Conservation (phyloP, 176 grass and related monocot genomes). For the Juncus effusus region DNA sequence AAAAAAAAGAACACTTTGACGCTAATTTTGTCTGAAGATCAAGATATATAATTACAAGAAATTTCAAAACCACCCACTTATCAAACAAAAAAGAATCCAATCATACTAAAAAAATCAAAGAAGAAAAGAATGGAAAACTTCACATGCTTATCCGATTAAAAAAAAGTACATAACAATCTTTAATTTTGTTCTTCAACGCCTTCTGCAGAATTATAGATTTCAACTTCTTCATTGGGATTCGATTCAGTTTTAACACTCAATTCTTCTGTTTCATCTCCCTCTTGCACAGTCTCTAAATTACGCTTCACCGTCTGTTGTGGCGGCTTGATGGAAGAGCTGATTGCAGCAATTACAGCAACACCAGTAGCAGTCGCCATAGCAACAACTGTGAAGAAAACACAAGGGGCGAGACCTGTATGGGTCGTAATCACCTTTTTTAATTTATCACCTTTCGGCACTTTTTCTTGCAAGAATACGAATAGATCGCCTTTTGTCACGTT, state of each 20-base stretch:
- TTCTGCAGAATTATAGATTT: background rate
- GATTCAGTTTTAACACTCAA: background rate
- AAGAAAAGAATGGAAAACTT: too few relatives aligned
- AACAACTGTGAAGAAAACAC: conserved; percentile 6
- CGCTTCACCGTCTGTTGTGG: background rate
- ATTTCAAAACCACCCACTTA: too few relatives aligned
- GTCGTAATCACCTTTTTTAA: conserved; percentile 18
- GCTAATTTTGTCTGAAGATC: too few relatives aligned
- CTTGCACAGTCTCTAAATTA: background rate
- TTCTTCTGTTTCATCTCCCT: conserved; percentile 6
- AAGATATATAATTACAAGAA: too few relatives aligned
- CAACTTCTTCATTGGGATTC: background rate
- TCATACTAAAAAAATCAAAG: too few relatives aligned
- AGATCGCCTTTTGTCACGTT: conserved; percentile 16
- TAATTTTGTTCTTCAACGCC: conserved; percentile 10
- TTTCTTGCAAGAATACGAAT: conserved; percentile 10
- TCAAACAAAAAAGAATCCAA: too few relatives aligned
- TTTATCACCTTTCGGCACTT: background rate
- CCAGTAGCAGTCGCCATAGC: conserved; percentile 8
- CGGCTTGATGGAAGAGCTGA: conserved; percentile 9
- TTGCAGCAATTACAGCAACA: conserved; percentile 17
- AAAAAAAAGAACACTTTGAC: too few relatives aligned
- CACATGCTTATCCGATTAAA: background rate
- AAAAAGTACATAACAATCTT: background rate
- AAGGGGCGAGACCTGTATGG: conserved; percentile 8